Evolutionary conservation across 768 basidiomycete species (phyloP).

Genomic region (Calocybe cyanea): DNA sequence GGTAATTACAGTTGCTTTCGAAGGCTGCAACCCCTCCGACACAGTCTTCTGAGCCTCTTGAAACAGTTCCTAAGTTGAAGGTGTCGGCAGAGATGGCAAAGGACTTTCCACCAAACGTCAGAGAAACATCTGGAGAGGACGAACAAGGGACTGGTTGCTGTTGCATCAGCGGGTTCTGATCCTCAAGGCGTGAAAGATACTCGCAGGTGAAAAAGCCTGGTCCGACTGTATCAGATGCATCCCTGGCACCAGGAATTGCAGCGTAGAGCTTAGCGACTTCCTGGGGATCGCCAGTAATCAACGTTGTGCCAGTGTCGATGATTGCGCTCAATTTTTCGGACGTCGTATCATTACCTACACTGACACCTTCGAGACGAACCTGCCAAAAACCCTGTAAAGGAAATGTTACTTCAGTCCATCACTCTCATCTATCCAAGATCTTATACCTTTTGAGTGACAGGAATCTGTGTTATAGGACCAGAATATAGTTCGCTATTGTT

Average conservation of each 20-base stretch:
- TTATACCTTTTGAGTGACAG: slow-evolving; percentile 27
- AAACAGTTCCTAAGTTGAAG: slow-evolving; percentile 39
- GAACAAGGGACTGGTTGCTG: slow-evolving; percentile 25
- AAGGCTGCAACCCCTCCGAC: slow-evolving; percentile 35
- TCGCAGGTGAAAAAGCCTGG: slow-evolving; percentile 27
- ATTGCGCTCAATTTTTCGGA: slow-evolving; percentile 19
- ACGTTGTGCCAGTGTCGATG: slow-evolving; percentile 42
- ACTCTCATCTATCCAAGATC: background rate
- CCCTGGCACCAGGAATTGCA: slow-evolving; percentile 27
- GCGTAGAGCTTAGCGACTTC: slow-evolving; percentile 26
- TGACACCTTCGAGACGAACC: slow-evolving; percentile 25
- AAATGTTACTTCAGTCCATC: background rate
- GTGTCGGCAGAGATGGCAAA: slow-evolving; percentile 41
- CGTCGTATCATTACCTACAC: slow-evolving; percentile 21
- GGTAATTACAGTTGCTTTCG: slow-evolving; percentile 4
- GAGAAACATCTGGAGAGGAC: slow-evolving; percentile 22
- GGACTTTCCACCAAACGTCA: slow-evolving; percentile 34
- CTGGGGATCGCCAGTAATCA: slow-evolving; percentile 30
- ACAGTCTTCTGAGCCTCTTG: slow-evolving; percentile 52
- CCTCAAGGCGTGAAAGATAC: background rate
- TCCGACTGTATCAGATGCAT: slow-evolving; percentile 21
- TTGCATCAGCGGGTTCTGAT: background rate
- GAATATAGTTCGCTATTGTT: slow-evolving; percentile 42
- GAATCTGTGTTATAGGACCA: slow-evolving; percentile 36
- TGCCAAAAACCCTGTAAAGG: slow-evolving; percentile 29